Evolutionary conservation across 768 basidiomycete genomes (phyloP), one percentile per base, ranked within the genome.

Genomic region (Rhizopogon vinicolor): DNA sequence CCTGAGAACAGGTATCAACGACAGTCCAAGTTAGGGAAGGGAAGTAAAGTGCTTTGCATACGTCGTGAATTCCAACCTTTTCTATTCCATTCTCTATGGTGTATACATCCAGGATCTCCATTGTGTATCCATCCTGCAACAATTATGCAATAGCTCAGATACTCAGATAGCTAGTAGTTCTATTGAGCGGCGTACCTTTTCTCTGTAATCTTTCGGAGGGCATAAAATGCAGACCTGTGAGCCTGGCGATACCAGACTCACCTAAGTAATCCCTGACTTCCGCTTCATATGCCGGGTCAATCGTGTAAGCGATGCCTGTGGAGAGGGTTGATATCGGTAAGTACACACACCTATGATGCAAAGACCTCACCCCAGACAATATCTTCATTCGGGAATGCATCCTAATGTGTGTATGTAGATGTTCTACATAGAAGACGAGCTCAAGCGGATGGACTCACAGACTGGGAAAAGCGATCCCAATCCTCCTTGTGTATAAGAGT

Each of bases 201-300:
- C 93, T 56, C 93, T 78, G 65, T 91, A 84, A 63, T 95, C 93
- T 89, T 53, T 12, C 16, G 43, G n/a, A 22, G 3, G 28, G 7
- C 31, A 33, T 53, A 51, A 42, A n/a, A 56, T 41, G 31, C 41
- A 16, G 5, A 41, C 22, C 18, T 39, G 25, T 7, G 18, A 19
- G 9, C 14, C 2, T 12, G 9, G 14, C 39, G 42, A 3, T 7
- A n/a, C 8, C 12, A 16, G 29, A 52, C 75, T 57, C 61, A 92
- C 93, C 93, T 68, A 97, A 70, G 67, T 95, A 91, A 44, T 85
- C 87, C 49, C 86, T 79, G 7, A 94, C 93, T 70, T 93, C 89
- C 0, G 80, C 72, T 51, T 83, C 86, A 58, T 86, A 84, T 10
- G 68, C 75, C 0, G 89, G 86, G 60, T 96, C 91, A 67, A 98